Evolutionary conservation across 2,329 filamentous ascomycete species (phyloP).

Genomic region (Claviceps pazoutovae): DNA sequence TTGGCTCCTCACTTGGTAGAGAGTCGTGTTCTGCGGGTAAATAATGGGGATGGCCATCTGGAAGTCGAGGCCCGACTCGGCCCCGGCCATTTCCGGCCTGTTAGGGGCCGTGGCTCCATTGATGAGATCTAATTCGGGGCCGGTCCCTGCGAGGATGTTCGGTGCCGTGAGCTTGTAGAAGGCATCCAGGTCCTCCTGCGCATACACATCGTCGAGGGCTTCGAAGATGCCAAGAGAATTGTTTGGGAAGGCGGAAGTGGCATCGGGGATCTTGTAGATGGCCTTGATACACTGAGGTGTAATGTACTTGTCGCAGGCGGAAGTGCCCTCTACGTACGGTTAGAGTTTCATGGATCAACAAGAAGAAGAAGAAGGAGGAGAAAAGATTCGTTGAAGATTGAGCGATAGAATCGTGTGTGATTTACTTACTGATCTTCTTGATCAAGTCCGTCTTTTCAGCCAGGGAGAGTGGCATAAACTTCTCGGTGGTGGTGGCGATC

Average conservation of each 20-base stretch:
- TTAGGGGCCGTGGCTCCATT: slow-evolving; percentile 32
- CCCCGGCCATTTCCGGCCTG: slow-evolving; percentile 14
- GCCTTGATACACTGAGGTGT: slow-evolving; percentile 41
- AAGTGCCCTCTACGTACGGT: slow-evolving; percentile 1
- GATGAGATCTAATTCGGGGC: slow-evolving; percentile 31
- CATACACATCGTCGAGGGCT: slow-evolving; percentile 35
- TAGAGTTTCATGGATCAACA: background rate
- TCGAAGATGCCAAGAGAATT: slow-evolving; percentile 41
- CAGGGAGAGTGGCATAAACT: background rate
- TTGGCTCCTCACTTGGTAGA: slow-evolving; percentile 29
- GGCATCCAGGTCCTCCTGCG: slow-evolving; percentile 32
- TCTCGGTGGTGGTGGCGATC: background rate
- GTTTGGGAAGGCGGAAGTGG: slow-evolving; percentile 16
- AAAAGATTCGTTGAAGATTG: too few species aligned
- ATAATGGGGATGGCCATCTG: slow-evolving; percentile 38
- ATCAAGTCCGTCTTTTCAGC: background rate
- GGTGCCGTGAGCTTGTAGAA: slow-evolving; percentile 32
- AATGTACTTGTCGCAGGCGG: slow-evolving; percentile 36
- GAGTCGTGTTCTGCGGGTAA: slow-evolving; percentile 34
- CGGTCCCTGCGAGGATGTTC: slow-evolving; percentile 25
- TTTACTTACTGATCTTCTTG: background rate
- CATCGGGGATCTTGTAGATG: slow-evolving; percentile 30
- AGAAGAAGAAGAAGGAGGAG: background rate
- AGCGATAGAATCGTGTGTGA: too few species aligned
- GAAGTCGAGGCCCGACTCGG: slow-evolving; percentile 41